phyloP scores from a whole-genome alignment of 768 basidiomycete genomes.

The Dentipellis fragilis region DNA sequence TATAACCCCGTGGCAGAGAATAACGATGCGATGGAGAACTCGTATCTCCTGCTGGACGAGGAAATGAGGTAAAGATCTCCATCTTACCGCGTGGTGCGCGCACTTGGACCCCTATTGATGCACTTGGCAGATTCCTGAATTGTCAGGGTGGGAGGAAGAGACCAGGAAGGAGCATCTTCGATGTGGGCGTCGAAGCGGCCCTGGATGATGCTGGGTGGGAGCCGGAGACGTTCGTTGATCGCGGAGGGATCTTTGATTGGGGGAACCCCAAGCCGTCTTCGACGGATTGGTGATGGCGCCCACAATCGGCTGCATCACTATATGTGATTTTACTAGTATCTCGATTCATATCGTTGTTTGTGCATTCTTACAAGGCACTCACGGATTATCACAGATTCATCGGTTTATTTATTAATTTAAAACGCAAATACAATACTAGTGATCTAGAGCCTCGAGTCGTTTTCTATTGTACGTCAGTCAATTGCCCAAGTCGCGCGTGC shows the following conservation, averaged over 20 bases:
- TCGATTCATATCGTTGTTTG: too few relatives aligned
- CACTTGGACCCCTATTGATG: background rate
- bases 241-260: conserved; percentile 19
- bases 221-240: conserved; percentile 12
- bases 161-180: conserved; percentile 16
- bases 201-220: conserved; percentile 18
- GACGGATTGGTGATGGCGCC: background rate
- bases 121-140: conserved; percentile 14
- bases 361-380: too few relatives aligned
- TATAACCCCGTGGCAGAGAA: conserved; percentile 9
- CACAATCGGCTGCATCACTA: too few relatives aligned
- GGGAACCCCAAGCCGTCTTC: background rate
- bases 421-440: too few relatives aligned
- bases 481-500: too few relatives aligned
- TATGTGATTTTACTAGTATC: too few relatives aligned
- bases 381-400: too few relatives aligned
- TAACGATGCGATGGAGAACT: conserved; percentile 13
- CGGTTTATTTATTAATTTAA: too few relatives aligned
- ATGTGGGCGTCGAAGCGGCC: conserved; percentile 18
- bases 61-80: conserved; percentile 6
- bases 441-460: too few relatives aligned
- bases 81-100: background rate
- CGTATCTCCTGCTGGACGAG: conserved; percentile 12
- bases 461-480: too few relatives aligned
- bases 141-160: conserved; percentile 15